Percentiles rank a stretch among this genome's conserved stretches.
These are phyloP conservation scores for Cercospora nicotianae DNA, from an alignment of 2,329 filamentous ascomycete genomes.

Conservation along the genomic window DNA sequence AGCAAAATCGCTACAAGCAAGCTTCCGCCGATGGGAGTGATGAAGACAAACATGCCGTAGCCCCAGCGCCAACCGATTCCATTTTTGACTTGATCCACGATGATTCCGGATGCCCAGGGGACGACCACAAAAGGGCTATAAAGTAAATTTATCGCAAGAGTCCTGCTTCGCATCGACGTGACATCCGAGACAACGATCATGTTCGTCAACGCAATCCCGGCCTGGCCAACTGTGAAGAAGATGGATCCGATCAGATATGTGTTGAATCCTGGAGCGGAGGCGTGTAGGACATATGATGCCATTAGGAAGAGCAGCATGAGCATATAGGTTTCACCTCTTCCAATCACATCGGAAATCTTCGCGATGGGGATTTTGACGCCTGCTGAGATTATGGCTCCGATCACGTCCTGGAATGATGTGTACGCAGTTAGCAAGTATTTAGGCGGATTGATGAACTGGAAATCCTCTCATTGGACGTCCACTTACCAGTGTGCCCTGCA, in stretches of 20 bases:
- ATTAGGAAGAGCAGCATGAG: conserved; percentile 40
- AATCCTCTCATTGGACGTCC: background rate
- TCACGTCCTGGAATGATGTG: conserved; percentile 31
- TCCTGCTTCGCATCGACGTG: conserved; percentile 44
- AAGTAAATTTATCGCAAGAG: conserved; percentile 42
- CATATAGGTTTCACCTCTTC: conserved; percentile 43
- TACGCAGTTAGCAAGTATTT: background rate
- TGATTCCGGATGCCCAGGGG: conserved; percentile 45
- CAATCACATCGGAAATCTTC: conserved; percentile 47
- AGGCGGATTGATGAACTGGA: background rate
- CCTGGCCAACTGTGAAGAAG: conserved; percentile 42
- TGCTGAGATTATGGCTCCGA: conserved; percentile 43
- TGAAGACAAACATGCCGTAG: conserved; percentile 47
- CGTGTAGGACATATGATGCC: conserved; percentile 43
- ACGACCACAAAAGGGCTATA: conserved; percentile 45
- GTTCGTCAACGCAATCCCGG: conserved; percentile 45
- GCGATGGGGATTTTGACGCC: conserved; percentile 46
- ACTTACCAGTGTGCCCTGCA: conserved; percentile 36
- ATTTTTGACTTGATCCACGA: conserved; percentile 43
- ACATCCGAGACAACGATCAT: conserved; percentile 47
- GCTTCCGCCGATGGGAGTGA: conserved; percentile 43
- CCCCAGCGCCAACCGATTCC: conserved; percentile 50
- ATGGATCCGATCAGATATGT: conserved; percentile 43
- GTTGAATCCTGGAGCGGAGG: conserved; percentile 39
- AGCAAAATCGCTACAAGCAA: conserved; percentile 43